Base-by-base conservation (phyloP, 306 rosid genomes). In the Trifolium fragiferum region DNA sequence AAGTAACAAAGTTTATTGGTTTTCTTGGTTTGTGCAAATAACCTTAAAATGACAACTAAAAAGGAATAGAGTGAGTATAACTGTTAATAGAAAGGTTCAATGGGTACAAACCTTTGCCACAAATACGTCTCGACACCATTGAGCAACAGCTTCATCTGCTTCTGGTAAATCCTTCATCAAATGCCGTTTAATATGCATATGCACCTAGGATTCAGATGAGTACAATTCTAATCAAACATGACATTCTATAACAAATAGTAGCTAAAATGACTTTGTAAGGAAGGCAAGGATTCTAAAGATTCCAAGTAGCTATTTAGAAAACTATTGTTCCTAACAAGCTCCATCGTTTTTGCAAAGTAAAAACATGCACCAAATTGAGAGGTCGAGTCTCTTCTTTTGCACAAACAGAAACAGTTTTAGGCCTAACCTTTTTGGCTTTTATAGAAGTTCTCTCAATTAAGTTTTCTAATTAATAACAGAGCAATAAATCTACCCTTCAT, bases 71-170 rank as follows among this genome's bases (percentile, higher is more conserved):
- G 49, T 3, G 49, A 4, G 0, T 18, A 10, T 71, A 23, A 35
- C 8, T 8, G 27, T 2, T 50, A 33, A 64, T 2, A 14, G 21
- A 65, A 49, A 23, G 5, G 61, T 41, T 64, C 54, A 75, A 62
- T 21, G 33, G 58, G 44, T 68, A 73, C 35, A 7, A 66, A 94
- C 99, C 97, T 94, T 94, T 9, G 84, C 89, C 40, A 85, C 90
- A 81, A 94, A 94, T 69, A 81, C n/a, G 82, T 94, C 99, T 82
- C 88, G 87, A 78, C 99, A 94, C 99, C 99, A 94, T 61, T 92
- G 97, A n/a, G 93, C 89, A 69, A 94, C 90, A 60, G 85, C 95
- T 10, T 92, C 99, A 18, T 92, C 99, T 15, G 88, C 47, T 83
- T 90, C 90, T 18, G 99, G 97, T 83, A 94, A 72, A 15, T 89